Base-by-base conservation (phyloP, 345 rosid species). In the Hypericum perforatum region DNA sequence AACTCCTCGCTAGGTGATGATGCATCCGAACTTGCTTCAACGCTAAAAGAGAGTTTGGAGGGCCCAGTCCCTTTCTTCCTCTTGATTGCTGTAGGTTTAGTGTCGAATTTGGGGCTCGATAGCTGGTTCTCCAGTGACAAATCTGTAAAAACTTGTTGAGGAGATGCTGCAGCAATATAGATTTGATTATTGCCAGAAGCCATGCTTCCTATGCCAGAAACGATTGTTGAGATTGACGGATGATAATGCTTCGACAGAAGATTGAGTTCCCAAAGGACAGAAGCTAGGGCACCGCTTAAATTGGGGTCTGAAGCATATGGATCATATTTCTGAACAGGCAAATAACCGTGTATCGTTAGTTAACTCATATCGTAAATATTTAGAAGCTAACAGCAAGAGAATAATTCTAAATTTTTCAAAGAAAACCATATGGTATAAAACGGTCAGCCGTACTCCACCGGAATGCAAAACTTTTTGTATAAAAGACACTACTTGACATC, bases 201-300 rank as follows among this genome's bases (percentile, higher is more conserved):
- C 85, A 92, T 75, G 77, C 45, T 76, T 7, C 78, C 71, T 55
- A 90, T 66, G 72, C 83, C 64, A 6, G 81, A 65, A 3, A 86
- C 86, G 54, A 75, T 42, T 0, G 79, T 58, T 6, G 94, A 74
- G 61, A 90, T 59, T n/a, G 85, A 46, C 5, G 94, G 91, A 75
- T 90, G 86, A 56, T 77, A 86, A 66, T 90, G 92, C 68, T 73
- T 76, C n/a, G 81, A 73, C 12, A 82, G 80, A 66, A 90, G 92
- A 59, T 67, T 70, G 50, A 90, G 82, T 50, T 90, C 97, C 97
- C 97, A 90, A 5, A 90, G 94, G 46, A 91, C 96, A 0, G 96
- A 78, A 64, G 95, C 86, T 43, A 91, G 82, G 5, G 96, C 98
- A 5, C 98, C 95, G 41, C 95, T 94, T 67, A 86, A 67, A 67